Percentiles rank a stretch among this genome's conserved stretches.
phyloP scores from a whole-genome alignment of 176 grass and related monocot species.

The Thalia dealbata region DNA sequence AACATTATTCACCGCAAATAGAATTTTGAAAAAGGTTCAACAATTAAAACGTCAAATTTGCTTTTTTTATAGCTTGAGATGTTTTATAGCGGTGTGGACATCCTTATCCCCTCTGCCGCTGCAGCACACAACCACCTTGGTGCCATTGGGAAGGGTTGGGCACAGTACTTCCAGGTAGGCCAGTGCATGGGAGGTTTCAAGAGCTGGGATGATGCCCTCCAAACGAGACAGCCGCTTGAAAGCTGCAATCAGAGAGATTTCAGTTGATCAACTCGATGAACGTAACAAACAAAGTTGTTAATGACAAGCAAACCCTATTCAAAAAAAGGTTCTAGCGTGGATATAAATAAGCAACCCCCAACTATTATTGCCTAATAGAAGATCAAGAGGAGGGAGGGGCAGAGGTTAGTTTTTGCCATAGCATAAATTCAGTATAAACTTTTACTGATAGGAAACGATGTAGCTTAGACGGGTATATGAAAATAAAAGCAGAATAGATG shows the following conservation, averaged over 20 bases:
- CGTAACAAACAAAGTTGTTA: no score
- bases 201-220: conserved; percentile 96
- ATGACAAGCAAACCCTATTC: no score
- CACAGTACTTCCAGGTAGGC: conserved; percentile 84
- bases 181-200: conserved; percentile 87
- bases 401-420: no score
- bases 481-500: neutral
- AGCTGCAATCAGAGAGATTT: conserved; percentile 30
- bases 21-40: no score
- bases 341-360: no score
- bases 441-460: neutral
- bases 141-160: conserved; percentile 54
- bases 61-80: conserved; percentile 52
- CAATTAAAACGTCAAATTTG: neutral
- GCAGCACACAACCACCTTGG: conserved; percentile 68
- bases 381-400: no score
- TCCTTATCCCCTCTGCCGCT: conserved; percentile 96
- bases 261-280: neutral
- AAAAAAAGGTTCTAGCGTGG: no score
- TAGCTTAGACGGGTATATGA: neutral
- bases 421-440: no score
- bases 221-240: conserved; percentile 77
- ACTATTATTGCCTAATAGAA: no score
- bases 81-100: conserved; percentile 89
- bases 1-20: neutral